A percentile compares a stretch with the other conserved stretches of the same genome.
These are phyloP conservation scores for Aureobasidium zeae DNA, from an alignment of 2,329 filamentous ascomycete genomes.

Conservation along the genomic window DNA sequence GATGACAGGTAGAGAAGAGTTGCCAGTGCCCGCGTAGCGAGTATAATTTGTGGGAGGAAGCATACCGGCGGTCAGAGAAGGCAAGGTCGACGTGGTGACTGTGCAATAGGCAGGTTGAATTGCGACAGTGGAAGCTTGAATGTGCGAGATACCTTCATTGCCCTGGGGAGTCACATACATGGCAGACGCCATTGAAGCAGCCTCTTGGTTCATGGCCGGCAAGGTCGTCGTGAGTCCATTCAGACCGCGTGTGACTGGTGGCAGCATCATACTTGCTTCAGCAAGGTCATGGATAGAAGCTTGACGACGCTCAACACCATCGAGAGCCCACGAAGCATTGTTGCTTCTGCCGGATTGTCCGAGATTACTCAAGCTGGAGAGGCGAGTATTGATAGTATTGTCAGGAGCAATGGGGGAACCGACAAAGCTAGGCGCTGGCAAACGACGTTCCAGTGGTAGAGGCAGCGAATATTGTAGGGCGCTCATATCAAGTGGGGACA, in stretches of 20 bases:
- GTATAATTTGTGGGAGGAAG: background rate
- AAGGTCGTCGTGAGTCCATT: background rate
- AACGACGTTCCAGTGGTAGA: conserved; percentile 25
- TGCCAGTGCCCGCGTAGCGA: background rate
- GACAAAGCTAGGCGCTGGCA: conserved; percentile 22
- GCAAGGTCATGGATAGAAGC: conserved; percentile 11
- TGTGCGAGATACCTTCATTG: background rate
- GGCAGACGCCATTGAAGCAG: background rate
- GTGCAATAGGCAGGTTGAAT: background rate
- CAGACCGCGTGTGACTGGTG: conserved; percentile 5
- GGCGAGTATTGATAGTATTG: conserved; percentile 1
- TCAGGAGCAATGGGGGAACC: conserved; percentile 8
- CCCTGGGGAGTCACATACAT: conserved; percentile 1
- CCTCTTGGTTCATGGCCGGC: conserved; percentile 2
- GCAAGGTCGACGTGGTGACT: background rate
- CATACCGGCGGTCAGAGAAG: background rate
- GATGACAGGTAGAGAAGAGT: background rate
- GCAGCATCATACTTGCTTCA: conserved; percentile 13
- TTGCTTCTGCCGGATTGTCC: conserved; percentile 1
- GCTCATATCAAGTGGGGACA: conserved; percentile 28
- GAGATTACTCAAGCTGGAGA: conserved; percentile 3
- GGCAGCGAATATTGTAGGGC: conserved; percentile 28
- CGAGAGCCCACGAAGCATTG: background rate
- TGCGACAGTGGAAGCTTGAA: background rate
- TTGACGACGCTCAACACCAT: conserved; percentile 1